Evolutionary conservation across 2,329 filamentous ascomycete species (phyloP).

Genomic region (Alternaria sp.): DNA sequence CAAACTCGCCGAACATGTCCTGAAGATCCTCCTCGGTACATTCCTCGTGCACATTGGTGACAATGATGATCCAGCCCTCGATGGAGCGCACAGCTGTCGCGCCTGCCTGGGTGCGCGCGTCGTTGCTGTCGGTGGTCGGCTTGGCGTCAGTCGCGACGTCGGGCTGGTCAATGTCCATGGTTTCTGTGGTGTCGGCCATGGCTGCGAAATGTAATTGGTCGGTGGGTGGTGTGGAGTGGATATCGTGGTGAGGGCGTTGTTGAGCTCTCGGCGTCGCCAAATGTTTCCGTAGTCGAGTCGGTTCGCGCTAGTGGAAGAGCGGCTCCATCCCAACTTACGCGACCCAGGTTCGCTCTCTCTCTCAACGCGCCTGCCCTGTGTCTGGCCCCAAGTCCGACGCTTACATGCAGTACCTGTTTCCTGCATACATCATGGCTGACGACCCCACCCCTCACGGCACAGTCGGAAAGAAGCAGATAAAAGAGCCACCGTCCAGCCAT

Average conservation of each 20-base stretch:
- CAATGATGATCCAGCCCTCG: conserved; percentile 87
- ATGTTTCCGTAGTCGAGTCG: conserved; percentile 10
- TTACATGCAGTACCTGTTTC: background rate
- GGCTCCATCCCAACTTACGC: conserved; percentile 1
- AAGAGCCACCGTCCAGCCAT: background rate
- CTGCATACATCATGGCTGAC: conserved; percentile 3
- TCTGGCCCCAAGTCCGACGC: background rate
- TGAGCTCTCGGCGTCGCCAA: conserved; percentile 11
- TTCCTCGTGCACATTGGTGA: conserved; percentile 87
- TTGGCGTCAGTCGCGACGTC: conserved; percentile 13
- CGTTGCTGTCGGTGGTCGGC: conserved; percentile 54
- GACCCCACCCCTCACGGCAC: background rate
- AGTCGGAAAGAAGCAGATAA: background rate
- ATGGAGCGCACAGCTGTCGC: conserved; percentile 85
- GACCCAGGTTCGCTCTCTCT: background rate
- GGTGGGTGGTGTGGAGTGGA: background rate
- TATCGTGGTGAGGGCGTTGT: background rate
- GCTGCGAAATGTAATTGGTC: conserved; percentile 17
- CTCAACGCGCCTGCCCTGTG: background rate
- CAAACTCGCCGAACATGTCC: conserved; percentile 82
- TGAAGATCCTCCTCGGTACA: conserved; percentile 82
- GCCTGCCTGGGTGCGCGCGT: conserved; percentile 75
- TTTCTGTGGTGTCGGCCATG: conserved; percentile 53
- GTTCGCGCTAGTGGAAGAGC: conserved; percentile 12
- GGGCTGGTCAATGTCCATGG: conserved; percentile 53